Percentiles rank a stretch among this genome's conserved stretches.
phyloP scores from a whole-genome alignment of 2,329 filamentous ascomycete genomes.

The Akanthomyces uredinophilus region DNA sequence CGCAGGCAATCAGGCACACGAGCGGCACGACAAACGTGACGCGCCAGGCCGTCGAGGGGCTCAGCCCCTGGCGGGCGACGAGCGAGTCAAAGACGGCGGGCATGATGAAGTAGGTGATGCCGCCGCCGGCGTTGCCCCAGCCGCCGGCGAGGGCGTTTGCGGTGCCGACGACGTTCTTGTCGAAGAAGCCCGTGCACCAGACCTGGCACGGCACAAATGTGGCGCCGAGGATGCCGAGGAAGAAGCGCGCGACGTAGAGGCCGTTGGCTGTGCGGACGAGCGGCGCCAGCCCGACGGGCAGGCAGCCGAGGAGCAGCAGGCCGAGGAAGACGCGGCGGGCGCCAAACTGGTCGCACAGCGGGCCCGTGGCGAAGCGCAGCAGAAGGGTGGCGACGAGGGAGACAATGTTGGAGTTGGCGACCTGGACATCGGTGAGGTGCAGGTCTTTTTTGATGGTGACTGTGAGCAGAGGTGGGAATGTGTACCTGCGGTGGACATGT shows the following conservation, averaged over 20 bases:
- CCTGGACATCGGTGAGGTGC: constrained; percentile 60
- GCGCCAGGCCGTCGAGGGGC: constrained; percentile 70
- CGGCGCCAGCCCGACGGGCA: constrained; percentile 79
- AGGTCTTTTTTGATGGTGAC: constrained; percentile 78
- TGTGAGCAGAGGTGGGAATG: constrained; percentile 75
- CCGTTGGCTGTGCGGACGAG: constrained; percentile 59
- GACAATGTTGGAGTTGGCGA: constrained; percentile 88
- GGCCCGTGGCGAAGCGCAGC: constrained; percentile 72
- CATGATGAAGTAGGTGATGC: constrained; percentile 92
- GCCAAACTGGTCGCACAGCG: constrained; percentile 80
- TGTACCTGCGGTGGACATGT: constrained; percentile 46
- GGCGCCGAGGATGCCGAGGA: constrained; percentile 73
- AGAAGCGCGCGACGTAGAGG: constrained; percentile 71
- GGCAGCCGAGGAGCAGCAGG: constrained; percentile 69
- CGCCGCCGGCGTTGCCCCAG: constrained; percentile 81
- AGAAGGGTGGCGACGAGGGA: constrained; percentile 66
- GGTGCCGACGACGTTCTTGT: constrained; percentile 86
- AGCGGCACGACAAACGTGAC: constrained; percentile 81
- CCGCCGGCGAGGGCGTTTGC: constrained; percentile 82
- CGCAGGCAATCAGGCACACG: constrained; percentile 63
- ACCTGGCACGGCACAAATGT: constrained; percentile 84
- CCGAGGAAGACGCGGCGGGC: constrained; percentile 74
- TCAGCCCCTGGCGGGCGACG: constrained; percentile 52
- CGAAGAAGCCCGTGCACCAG: constrained; percentile 89
- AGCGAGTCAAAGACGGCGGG: constrained; percentile 81